phyloP scores from a whole-genome alignment of 345 rosid genomes.

The Boechera stricta region DNA sequence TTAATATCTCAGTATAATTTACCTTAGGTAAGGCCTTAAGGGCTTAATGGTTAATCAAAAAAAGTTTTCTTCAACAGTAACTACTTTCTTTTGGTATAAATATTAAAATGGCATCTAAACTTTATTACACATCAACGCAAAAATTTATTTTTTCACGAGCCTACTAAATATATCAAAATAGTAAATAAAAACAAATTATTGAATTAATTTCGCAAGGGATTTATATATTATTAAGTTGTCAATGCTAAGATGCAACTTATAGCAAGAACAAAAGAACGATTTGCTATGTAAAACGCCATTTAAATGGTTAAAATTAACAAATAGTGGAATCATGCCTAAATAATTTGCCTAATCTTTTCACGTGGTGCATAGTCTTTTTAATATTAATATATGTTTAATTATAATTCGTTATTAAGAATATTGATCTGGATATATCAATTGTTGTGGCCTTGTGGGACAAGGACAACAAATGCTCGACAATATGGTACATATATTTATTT shows the following conservation, averaged over 20 bases:
- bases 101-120: background rate
- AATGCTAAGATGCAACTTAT: background rate
- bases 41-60: background rate
- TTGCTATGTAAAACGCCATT: background rate
- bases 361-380: constrained; percentile 23
- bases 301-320: constrained; percentile 2
- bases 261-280: background rate
- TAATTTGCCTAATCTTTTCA: constrained; percentile 33
- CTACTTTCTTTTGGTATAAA: background rate
- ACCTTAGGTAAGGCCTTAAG: background rate
- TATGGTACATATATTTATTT: constrained; percentile 27
- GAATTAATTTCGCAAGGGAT: background rate
- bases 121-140: background rate
- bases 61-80: background rate
- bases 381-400: background rate
- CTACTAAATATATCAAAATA: background rate
- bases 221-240: too few species aligned
- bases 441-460: constrained; percentile 36
- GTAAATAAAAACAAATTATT: background rate
- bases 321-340: constrained; percentile 40
- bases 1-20: background rate
- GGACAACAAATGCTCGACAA: constrained; percentile 32
- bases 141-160: background rate
- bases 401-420: background rate
- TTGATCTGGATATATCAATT: constrained; percentile 13